These are phyloP conservation scores for Hypsizygus ulmarius DNA, from an alignment of 1,284 basidiomycete genomes.

Conservation along the genomic window DNA sequence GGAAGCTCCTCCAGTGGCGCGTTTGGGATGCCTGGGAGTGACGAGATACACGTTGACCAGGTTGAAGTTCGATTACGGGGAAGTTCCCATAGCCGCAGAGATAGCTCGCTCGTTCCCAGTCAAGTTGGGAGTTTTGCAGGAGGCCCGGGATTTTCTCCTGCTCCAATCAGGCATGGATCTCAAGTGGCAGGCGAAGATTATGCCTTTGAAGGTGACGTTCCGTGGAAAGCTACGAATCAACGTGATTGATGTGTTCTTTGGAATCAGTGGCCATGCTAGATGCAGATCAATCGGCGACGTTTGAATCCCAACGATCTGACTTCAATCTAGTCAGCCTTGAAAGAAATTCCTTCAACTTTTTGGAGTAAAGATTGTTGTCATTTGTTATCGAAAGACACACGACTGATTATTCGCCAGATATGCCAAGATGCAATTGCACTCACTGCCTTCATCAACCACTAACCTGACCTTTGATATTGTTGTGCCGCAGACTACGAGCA, in stretches of 20 bases:
- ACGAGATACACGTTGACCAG: slow-evolving; percentile 46
- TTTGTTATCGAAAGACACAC: neutral
- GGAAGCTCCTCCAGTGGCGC: slow-evolving; percentile 54
- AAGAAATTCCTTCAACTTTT: slow-evolving; percentile 71
- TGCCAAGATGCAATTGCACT: slow-evolving; percentile 68
- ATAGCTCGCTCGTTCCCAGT: slow-evolving; percentile 49
- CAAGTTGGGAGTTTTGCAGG: slow-evolving; percentile 41
- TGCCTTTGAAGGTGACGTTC: slow-evolving; percentile 53
- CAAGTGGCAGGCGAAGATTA: slow-evolving; percentile 58
- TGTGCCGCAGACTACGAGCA: slow-evolving; percentile 62
- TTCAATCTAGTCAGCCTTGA: slow-evolving; percentile 59
- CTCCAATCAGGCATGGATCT: slow-evolving; percentile 34
- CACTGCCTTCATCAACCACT: slow-evolving; percentile 45
- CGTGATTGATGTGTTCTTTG: slow-evolving; percentile 3
- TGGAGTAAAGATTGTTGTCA: slow-evolving; percentile 52
- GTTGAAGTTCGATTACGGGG: slow-evolving; percentile 53
- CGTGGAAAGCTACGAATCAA: neutral
- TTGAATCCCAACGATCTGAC: slow-evolving; percentile 55
- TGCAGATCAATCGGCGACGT: slow-evolving; percentile 20
- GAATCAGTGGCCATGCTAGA: slow-evolving; percentile 28
- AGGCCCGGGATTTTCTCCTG: slow-evolving; percentile 49
- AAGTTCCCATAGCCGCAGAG: slow-evolving; percentile 48
- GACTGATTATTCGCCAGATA: slow-evolving; percentile 47
- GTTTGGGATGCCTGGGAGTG: slow-evolving; percentile 40
- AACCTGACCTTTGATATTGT: slow-evolving; percentile 62